These are phyloP conservation scores for Luffa acutangula DNA, from an alignment of 306 rosid genomes.

Conservation along the genomic window DNA sequence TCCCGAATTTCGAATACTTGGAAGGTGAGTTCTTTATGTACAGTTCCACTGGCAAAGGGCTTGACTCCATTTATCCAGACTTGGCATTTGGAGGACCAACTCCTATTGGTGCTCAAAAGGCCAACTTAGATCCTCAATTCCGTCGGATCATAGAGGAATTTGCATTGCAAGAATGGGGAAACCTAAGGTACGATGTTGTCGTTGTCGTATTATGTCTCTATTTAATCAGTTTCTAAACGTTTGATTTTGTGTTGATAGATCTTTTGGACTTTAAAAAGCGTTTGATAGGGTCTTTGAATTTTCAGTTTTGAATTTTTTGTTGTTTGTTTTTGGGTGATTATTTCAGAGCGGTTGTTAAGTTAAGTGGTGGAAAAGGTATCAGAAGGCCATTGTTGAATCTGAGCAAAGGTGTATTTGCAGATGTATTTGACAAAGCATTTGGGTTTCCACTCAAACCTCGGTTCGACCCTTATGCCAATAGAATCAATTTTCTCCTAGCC, in stretches of 20 bases:
- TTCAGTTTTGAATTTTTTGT: neutral
- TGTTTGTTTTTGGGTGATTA: neutral
- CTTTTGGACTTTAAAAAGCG: no score
- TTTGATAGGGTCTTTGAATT: no score
- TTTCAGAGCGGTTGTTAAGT: constrained; percentile 1
- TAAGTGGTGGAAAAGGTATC: constrained; percentile 12
- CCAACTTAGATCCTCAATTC: constrained; percentile 13
- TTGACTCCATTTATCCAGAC: neutral
- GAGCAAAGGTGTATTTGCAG: constrained; percentile 10
- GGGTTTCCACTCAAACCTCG: constrained; percentile 7
- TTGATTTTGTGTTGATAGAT: no score
- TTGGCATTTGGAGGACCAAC: constrained; percentile 19
- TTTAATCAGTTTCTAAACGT: no score
- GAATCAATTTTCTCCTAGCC: constrained; percentile 17
- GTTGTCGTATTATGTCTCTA: no score
- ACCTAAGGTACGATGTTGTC: constrained; percentile 9
- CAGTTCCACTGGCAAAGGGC: neutral
- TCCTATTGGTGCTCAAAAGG: constrained; percentile 18
- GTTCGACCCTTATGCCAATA: constrained; percentile 18
- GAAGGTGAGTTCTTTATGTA: neutral
- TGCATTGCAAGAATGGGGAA: constrained; percentile 23
- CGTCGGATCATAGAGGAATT: constrained; percentile 16
- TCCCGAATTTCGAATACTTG: neutral
- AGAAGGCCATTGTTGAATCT: constrained; percentile 21
- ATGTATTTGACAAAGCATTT: constrained; percentile 8